Evolutionary conservation across 2,329 filamentous ascomycete genomes (phyloP), one percentile per base, ranked within the genome.

Genomic region (Myriosclerotinia curreyana): DNA sequence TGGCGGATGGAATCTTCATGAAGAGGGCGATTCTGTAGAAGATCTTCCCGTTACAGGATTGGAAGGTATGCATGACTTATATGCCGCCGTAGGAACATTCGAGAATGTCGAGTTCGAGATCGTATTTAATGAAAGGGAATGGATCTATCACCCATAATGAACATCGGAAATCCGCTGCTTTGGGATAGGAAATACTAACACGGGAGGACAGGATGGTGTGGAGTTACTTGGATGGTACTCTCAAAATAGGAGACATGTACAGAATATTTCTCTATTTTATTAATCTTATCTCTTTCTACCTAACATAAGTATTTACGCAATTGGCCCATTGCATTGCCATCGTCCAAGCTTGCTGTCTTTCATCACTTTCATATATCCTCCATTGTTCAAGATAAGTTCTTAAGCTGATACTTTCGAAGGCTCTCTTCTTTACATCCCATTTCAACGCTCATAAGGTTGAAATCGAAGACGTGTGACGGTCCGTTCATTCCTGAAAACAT

Each of bases 1-100:
- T 0, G 86, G 83, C 0, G 78, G 81, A 0, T 95, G 91, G 90
- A 81, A 91, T 74, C 74, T 93, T 53, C 86, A 91, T 69, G 90
- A 93, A 78, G 88, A 91, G 78, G 81, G 83, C 61, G 90, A 94
- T 74, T 77, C 79, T 4, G 77, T 83, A 68, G 76, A 83, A 71
- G 86, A 89, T 70, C 75, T 84, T 64, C 84, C 86, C 0, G 83
- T 89, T 1, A 80, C 77, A 5, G 90, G 91, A 0, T 75, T 94
- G 55, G 86, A 90, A 73, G 90, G 90, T 0, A 82, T 84, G 59
- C 84, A 89, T 69, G 90, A 94, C 74, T 68, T 93, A 64, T 86
- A 85, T 71, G 87, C 86, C 20, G 86, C 88, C 0, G 80, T 95
- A 53, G 90, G 91, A 1, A 82, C 86, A 15, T 92, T 87, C 74